Percentiles rank a stretch among this genome's conserved stretches.
Conservation (phyloP, 306 rosid species). For the Casuarina cunninghamiana region DNA sequence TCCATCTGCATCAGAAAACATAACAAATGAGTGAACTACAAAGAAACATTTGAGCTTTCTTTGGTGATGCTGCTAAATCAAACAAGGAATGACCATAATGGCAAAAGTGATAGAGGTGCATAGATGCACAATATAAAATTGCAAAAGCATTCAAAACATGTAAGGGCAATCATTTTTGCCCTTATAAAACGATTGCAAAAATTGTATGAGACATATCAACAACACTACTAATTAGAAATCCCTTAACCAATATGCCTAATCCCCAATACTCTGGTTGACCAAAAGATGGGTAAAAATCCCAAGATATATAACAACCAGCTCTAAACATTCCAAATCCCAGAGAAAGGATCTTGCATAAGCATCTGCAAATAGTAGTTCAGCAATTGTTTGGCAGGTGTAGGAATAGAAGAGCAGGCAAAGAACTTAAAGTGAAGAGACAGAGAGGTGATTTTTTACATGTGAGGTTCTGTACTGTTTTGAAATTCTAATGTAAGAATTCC, state of each 20-base stretch:
- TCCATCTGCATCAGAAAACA: constrained; percentile 64
- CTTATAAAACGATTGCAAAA: background rate
- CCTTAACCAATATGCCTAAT: background rate
- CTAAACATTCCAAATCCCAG: background rate
- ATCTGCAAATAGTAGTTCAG: background rate
- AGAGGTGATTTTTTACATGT: background rate
- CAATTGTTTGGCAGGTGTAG: background rate
- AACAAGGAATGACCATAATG: background rate
- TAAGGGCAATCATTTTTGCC: background rate
- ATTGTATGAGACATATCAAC: background rate
- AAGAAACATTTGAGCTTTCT: background rate
- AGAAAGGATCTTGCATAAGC: constrained; percentile 11
- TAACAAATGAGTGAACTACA: constrained; percentile 18
- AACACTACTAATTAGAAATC: background rate
- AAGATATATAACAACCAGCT: background rate
- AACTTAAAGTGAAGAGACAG: background rate
- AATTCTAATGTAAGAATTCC: background rate
- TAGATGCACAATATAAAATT: background rate
- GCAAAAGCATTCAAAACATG: background rate
- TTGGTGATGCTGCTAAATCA: background rate
- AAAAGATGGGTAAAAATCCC: background rate
- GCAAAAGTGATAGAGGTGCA: background rate
- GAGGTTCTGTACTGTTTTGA: background rate
- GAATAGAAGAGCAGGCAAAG: background rate
- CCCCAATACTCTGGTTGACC: background rate